phyloP scores from a whole-genome alignment of 2,329 filamentous ascomycete genomes.

The Akanthomyces uredinophilus region DNA sequence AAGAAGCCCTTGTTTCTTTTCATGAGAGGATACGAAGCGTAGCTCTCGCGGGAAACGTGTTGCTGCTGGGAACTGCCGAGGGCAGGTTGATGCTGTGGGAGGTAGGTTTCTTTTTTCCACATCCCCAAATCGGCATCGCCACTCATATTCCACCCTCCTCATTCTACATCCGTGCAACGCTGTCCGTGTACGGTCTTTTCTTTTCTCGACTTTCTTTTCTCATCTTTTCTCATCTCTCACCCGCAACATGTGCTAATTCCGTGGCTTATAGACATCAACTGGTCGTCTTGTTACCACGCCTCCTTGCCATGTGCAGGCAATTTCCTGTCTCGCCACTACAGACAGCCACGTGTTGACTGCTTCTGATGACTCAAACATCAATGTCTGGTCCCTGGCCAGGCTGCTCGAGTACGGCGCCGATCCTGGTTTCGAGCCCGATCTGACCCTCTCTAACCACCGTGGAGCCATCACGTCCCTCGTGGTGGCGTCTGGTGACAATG shows the following conservation, averaged over 20 bases:
- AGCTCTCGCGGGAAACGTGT: constrained; percentile 64
- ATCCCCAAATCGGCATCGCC: background rate
- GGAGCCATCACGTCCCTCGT: constrained; percentile 63
- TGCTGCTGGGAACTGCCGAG: constrained; percentile 76
- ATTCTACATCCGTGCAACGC: background rate
- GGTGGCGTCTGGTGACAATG: constrained; percentile 60
- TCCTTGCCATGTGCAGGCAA: constrained; percentile 71
- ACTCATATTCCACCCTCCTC: background rate
- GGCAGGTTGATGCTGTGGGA: constrained; percentile 91
- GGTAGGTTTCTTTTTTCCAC: constrained; percentile 45
- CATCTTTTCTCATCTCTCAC: background rate
- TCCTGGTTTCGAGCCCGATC: constrained; percentile 62
- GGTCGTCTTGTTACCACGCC: constrained; percentile 72
- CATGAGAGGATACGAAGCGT: constrained; percentile 79
- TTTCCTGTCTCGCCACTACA: constrained; percentile 70
- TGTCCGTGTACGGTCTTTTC: background rate
- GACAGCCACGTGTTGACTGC: constrained; percentile 71
- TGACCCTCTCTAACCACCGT: constrained; percentile 73
- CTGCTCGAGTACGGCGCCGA: constrained; percentile 59
- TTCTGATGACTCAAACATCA: constrained; percentile 81
- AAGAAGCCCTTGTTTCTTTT: constrained; percentile 85
- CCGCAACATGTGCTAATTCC: background rate
- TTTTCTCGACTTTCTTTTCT: background rate
- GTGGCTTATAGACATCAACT: constrained; percentile 55
- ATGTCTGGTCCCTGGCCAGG: constrained; percentile 80